Base-by-base conservation (phyloP, 345 rosid genomes). In the Linum trigynum region DNA sequence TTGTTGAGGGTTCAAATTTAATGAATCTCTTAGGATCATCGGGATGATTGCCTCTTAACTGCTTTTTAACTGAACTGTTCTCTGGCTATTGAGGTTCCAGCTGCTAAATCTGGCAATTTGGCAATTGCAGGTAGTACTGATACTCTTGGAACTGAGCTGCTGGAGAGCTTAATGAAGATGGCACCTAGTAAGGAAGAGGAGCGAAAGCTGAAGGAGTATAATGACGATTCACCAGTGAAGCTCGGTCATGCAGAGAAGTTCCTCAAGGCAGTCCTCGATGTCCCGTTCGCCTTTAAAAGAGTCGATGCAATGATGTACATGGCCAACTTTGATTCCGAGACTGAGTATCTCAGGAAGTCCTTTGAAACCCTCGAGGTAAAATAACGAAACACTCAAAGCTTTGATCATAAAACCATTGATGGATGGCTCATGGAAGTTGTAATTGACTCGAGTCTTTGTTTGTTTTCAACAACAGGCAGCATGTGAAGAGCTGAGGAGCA, bases 171-270 rank as follows among this genome's bases (percentile, higher is more conserved):
- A 71, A 67, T 83, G 53, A 94, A 85, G 82, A 90, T 94, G 99
- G 95, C 97, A 8, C 97, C 97, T 0, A 83, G 84, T 38, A 94
- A 90, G 76, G 96, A 94, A 72, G 99, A 94, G 79, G 99, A 94
- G 73, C 88, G 88, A 2, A 94, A 82, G 53, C 74, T 94, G 71
- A 86, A 81, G 76, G 97, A 69, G 60, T 88, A 79, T 71, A 84
- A 81, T 65, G 96, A 88, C 43, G 91, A 81, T 72, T 84, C 97
- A 4, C 92, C 96, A 0, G 56, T 64, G 72, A 90, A 90, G 82
- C 90, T 90, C 58, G 88, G 95, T 61, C 84, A 86, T 71, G 96
- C 96, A 12, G 99, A 94, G 84, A 94, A 85, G 67, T 94, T 94
- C 70, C 80, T 94, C 36, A 94, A 83, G 80, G 78, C 92, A 57